Percentiles rank a stretch among this genome's conserved stretches.
phyloP scores from a whole-genome alignment of 2,329 filamentous ascomycete species.

The Clonostachys rosea region DNA sequence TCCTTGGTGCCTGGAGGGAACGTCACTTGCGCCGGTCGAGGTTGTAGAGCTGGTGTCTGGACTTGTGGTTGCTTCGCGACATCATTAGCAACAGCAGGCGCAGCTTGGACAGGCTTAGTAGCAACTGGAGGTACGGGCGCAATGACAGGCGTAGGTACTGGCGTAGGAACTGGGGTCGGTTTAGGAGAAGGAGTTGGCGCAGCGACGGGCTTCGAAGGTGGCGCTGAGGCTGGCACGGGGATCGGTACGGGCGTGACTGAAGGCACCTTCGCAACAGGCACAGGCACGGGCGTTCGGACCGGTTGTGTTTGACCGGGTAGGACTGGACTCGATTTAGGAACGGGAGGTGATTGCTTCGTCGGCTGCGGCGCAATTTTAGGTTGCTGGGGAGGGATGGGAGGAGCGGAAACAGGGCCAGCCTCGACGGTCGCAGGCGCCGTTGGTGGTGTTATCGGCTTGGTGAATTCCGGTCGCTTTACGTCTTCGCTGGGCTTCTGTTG shows the following conservation, averaged over 20 bases:
- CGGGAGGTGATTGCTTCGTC: no score
- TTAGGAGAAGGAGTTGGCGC: not conserved
- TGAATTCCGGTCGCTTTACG: no score
- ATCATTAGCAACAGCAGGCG: not conserved
- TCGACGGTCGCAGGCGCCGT: no score
- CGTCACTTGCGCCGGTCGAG: conserved; percentile 18
- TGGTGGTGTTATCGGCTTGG: no score
- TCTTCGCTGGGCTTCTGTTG: no score
- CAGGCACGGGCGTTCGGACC: not conserved
- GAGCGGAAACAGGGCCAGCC: no score
- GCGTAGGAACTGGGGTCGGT: no score
- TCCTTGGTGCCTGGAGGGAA: conserved; percentile 24
- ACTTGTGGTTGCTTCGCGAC: not conserved
- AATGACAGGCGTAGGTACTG: not conserved
- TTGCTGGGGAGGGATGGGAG: no score
- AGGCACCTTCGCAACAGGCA: not conserved
- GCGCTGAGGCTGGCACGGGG: conserved; percentile 1
- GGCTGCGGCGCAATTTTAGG: no score
- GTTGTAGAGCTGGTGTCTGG: conserved; percentile 1
- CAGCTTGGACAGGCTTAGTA: not conserved
- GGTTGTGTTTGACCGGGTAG: no score
- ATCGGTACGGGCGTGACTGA: conserved; percentile 5
- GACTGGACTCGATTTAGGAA: no score
- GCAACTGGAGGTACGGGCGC: not conserved
- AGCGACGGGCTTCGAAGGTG: not conserved